Evolutionary conservation across 2,329 filamentous ascomycete species (phyloP).

Genomic region (Lithohypha guttulata): DNA sequence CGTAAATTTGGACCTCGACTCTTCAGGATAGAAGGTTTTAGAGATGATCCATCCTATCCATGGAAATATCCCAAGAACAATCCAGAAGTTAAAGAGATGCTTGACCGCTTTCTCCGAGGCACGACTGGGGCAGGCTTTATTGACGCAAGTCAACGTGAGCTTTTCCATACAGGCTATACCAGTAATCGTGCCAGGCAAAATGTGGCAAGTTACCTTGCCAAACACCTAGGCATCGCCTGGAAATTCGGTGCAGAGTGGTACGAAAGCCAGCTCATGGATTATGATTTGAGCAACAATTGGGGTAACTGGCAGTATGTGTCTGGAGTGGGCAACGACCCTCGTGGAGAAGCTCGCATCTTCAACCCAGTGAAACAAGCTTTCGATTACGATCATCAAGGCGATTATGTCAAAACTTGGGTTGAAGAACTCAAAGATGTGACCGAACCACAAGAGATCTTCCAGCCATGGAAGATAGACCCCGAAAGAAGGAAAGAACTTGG

Average conservation of each 20-base stretch:
- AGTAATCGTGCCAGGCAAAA: conserved; percentile 68
- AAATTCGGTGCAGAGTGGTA: conserved; percentile 74
- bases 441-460: conserved; percentile 47
- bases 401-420: conserved; percentile 64
- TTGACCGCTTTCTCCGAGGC: conserved; percentile 54
- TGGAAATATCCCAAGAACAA: conserved; percentile 35
- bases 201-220: conserved; percentile 61
- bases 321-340: conserved; percentile 68
- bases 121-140: conserved; percentile 66
- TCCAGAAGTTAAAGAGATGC: conserved; percentile 31
- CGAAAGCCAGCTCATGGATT: conserved; percentile 62
- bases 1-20: conserved; percentile 57
- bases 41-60: conserved; percentile 35
- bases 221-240: conserved; percentile 69
- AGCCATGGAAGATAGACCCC: conserved; percentile 54
- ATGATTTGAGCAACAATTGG: conserved; percentile 68
- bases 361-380: conserved; percentile 73
- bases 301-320: conserved; percentile 75
- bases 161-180: conserved; percentile 66
- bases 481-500: conserved; percentile 48
- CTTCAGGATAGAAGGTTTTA: conserved; percentile 56
- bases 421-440: conserved; percentile 51
- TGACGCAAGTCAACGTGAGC: conserved; percentile 64
- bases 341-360: conserved; percentile 61
- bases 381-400: conserved; percentile 61